These are phyloP conservation scores for Pelargonium myrrhifolium DNA, from an alignment of 441 rosid genomes.

Conservation along the genomic window DNA sequence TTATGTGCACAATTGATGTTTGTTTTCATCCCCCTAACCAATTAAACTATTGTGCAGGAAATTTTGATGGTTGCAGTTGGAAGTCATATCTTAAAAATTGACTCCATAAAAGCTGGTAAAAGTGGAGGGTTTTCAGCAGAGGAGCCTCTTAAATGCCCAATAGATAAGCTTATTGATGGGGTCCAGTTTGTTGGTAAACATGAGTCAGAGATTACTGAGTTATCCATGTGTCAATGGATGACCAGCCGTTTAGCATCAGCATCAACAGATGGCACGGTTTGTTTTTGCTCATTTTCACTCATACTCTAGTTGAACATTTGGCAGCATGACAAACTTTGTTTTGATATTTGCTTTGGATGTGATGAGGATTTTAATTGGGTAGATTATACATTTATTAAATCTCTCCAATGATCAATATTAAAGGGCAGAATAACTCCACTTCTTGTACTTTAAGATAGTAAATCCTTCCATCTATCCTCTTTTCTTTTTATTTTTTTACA, in stretches of 20 bases:
- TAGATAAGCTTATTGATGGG: constrained; percentile 64
- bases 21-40: background rate
- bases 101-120: constrained; percentile 61
- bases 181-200: constrained; percentile 80
- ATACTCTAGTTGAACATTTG: background rate
- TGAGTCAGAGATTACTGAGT: constrained; percentile 76
- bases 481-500: background rate
- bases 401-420: too few species aligned
- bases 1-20: background rate
- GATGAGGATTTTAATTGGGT: too few species aligned
- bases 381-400: background rate
- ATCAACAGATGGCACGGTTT: constrained; percentile 78
- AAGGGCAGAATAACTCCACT: background rate
- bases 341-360: too few species aligned
- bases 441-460: background rate
- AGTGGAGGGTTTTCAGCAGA: constrained; percentile 53
- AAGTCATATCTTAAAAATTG: constrained; percentile 55
- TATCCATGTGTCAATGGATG: constrained; percentile 93
- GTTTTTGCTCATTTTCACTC: constrained; percentile 24
- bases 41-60: too few species aligned
- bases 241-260: constrained; percentile 77
- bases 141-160: constrained; percentile 59
- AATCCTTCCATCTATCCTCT: background rate
- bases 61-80: constrained; percentile 74
- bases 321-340: background rate